Percentiles rank a stretch among this genome's conserved stretches.
Conservation (phyloP, 345 rosid species). For the Erysimum cheiranthoides region DNA sequence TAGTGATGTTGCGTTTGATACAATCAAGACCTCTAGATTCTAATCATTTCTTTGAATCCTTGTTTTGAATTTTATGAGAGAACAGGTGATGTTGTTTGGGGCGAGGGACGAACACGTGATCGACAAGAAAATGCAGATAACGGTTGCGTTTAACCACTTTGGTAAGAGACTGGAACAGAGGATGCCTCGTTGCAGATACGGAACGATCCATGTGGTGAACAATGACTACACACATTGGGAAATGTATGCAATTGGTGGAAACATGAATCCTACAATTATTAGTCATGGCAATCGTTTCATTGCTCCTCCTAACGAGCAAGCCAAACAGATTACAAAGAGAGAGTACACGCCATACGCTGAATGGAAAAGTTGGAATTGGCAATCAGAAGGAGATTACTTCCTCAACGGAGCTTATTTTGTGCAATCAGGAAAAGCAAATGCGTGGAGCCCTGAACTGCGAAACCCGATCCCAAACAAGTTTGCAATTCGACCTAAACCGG, state of each 20-base stretch:
- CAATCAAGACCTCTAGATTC: not conserved
- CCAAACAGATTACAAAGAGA: conserved; percentile 69
- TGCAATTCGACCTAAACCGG: conserved; percentile 57
- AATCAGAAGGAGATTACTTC: conserved; percentile 68
- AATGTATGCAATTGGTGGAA: conserved; percentile 78
- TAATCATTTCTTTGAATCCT: not conserved
- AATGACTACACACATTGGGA: conserved; percentile 83
- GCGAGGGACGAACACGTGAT: conserved; percentile 48
- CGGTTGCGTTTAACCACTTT: conserved; percentile 79
- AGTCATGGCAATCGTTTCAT: conserved; percentile 84
- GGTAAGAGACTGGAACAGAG: conserved; percentile 55
- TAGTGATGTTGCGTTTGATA: not conserved
- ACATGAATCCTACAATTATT: conserved; percentile 62
- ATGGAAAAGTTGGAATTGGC: conserved; percentile 78
- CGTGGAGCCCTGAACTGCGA: conserved; percentile 31
- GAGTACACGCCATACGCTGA: conserved; percentile 45
- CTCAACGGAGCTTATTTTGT: conserved; percentile 74
- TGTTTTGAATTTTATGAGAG: conserved; percentile 8
- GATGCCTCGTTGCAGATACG: conserved; percentile 61
- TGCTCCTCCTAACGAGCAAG: conserved; percentile 55
- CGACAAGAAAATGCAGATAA: conserved; percentile 69
- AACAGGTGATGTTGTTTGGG: conserved; percentile 75
- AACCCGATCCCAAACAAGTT: conserved; percentile 30
- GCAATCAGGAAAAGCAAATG: conserved; percentile 57
- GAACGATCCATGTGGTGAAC: conserved; percentile 71